Evolutionary conservation across 169 alveolate species (phyloP).

Genomic region (Cryptosporidium andersoni): DNA sequence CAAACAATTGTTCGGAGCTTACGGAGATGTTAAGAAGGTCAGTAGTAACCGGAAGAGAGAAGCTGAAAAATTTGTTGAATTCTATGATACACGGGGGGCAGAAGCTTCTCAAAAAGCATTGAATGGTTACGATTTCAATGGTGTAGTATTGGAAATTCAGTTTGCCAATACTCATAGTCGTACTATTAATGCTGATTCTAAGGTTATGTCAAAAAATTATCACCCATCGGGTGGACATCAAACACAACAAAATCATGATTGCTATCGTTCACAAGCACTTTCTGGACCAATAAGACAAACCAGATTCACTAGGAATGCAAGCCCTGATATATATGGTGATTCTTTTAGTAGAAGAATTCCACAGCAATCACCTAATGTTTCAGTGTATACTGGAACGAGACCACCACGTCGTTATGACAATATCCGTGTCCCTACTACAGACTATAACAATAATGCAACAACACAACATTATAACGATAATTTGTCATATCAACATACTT

Average conservation of each 20-base stretch:
- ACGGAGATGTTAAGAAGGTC: conserved; percentile 73
- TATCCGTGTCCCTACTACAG: too few relatives aligned
- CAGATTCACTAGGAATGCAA: background rate
- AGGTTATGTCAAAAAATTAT: background rate
- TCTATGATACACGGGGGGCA: conserved; percentile 71
- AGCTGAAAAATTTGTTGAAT: conserved; percentile 75
- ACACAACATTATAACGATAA: background rate
- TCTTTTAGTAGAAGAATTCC: background rate
- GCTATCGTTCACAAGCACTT: background rate
- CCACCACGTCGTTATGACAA: too few relatives aligned
- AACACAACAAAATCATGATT: background rate
- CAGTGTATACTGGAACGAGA: background rate
- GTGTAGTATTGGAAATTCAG: conserved; percentile 31
- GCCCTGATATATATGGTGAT: background rate
- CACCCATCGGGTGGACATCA: background rate
- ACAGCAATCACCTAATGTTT: background rate
- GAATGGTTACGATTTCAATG: conserved; percentile 71
- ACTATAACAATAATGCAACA: background rate
- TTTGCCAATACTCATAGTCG: conserved; percentile 56
- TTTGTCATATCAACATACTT: background rate
- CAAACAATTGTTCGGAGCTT: conserved; percentile 60
- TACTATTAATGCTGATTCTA: conserved; percentile 29
- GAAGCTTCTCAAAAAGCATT: conserved; percentile 72
- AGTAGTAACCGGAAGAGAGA: conserved; percentile 73
- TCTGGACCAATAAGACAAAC: background rate